Conservation (phyloP, 768 basidiomycete genomes). For the Hortiboletus flavorubellus region DNA sequence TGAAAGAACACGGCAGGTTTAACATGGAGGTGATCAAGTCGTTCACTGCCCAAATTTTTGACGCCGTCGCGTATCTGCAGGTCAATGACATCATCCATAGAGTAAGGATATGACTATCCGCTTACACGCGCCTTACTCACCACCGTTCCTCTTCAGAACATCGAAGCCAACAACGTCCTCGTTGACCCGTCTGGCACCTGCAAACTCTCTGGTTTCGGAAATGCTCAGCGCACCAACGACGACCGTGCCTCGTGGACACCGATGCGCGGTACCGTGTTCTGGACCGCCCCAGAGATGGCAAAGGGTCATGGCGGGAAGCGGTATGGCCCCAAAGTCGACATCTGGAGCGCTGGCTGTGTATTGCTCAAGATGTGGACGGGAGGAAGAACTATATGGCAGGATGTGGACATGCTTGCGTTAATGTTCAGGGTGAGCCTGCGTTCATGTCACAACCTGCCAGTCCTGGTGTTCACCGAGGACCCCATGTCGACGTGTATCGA, state of each 20-base stretch:
- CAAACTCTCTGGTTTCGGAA: conserved; percentile 97
- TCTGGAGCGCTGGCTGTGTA: conserved; percentile 95
- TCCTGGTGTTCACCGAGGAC: conserved; percentile 8
- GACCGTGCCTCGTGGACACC: conserved; percentile 74
- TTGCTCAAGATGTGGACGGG: conserved; percentile 97
- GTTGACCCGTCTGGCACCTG: conserved; percentile 84
- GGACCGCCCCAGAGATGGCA: conserved; percentile 95
- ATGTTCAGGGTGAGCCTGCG: conserved; percentile 69
- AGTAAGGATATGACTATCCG: conserved; percentile 40
- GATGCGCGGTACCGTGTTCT: conserved; percentile 95
- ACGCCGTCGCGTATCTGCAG: conserved; percentile 88
- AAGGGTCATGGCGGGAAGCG: conserved; percentile 69
- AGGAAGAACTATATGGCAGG: conserved; percentile 72
- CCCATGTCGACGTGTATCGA: neutral
- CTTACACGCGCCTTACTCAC: neutral
- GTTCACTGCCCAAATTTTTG: conserved; percentile 84
- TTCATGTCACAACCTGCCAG: neutral
- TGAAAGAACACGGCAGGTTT: conserved; percentile 86
- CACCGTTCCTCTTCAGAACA: conserved; percentile 49
- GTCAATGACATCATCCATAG: conserved; percentile 84
- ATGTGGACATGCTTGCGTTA: conserved; percentile 78
- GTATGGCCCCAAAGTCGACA: conserved; percentile 93
- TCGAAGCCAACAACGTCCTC: conserved; percentile 95
- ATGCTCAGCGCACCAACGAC: conserved; percentile 86
- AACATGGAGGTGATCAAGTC: conserved; percentile 84